These are phyloP conservation scores for Diaporthe vaccinii DNA, from an alignment of 2,329 filamentous ascomycete genomes.

Conservation along the genomic window DNA sequence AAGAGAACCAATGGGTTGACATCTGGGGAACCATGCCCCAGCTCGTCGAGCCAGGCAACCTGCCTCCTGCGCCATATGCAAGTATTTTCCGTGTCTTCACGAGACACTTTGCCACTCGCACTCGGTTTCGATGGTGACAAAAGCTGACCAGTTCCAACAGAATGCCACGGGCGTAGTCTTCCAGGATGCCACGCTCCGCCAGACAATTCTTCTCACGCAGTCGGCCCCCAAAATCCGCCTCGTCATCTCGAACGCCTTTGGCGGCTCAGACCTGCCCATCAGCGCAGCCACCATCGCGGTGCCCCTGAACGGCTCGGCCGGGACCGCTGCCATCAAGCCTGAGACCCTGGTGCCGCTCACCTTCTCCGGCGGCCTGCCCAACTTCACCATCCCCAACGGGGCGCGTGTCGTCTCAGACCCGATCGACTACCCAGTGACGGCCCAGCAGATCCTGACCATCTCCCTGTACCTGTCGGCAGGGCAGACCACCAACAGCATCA, in stretches of 20 bases:
- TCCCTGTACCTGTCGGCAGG: slow-evolving; percentile 71
- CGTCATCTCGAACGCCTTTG: slow-evolving; percentile 73
- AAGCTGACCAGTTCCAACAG: slow-evolving; percentile 50
- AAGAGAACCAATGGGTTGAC: slow-evolving; percentile 67
- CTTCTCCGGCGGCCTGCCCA: slow-evolving; percentile 64
- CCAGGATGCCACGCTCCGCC: slow-evolving; percentile 70
- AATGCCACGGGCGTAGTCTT: slow-evolving; percentile 67
- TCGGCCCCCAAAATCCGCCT: slow-evolving; percentile 67
- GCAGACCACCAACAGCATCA: slow-evolving; percentile 67
- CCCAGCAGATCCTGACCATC: slow-evolving; percentile 64
- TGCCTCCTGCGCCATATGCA: slow-evolving; percentile 70
- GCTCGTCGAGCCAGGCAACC: slow-evolving; percentile 69
- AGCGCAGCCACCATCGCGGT: slow-evolving; percentile 69
- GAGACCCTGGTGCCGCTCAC: slow-evolving; percentile 64
- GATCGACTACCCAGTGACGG: slow-evolving; percentile 62
- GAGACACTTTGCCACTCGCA: not conserved
- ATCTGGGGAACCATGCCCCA: slow-evolving; percentile 75
- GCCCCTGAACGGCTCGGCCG: slow-evolving; percentile 62
- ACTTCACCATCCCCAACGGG: slow-evolving; percentile 66
- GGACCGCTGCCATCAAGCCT: slow-evolving; percentile 61
- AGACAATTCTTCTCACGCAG: slow-evolving; percentile 70
- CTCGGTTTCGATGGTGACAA: not conserved
- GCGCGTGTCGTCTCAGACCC: slow-evolving; percentile 72
- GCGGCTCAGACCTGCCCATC: slow-evolving; percentile 68
- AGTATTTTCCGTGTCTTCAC: slow-evolving; percentile 44